Conservation (phyloP, 768 basidiomycete species). For the Rhodotorula graminis region DNA sequence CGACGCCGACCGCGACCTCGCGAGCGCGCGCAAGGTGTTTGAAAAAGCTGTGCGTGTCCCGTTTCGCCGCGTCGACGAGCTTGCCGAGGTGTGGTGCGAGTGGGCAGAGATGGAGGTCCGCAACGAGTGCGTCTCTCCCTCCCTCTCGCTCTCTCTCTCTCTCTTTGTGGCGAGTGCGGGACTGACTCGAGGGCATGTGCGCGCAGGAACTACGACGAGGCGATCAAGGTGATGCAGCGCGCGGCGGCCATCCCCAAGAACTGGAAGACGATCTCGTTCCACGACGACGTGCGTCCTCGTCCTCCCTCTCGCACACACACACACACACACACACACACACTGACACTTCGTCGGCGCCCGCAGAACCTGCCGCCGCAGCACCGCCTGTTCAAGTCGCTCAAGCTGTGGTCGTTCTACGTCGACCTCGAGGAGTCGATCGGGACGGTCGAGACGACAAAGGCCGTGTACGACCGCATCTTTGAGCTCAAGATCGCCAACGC, state of each 20-base stretch:
- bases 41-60: conserved; percentile 88
- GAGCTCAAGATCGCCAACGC: conserved; percentile 97
- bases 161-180: too few relatives aligned
- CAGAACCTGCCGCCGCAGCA: conserved; percentile 76
- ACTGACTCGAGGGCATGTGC: background rate
- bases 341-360: background rate
- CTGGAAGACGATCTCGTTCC: conserved; percentile 73
- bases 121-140: conserved; percentile 62
- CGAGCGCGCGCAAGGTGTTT: conserved; percentile 81
- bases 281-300: conserved; percentile 72
- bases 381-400: conserved; percentile 92
- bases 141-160: too few relatives aligned
- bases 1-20: conserved; percentile 70
- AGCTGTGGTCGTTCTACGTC: conserved; percentile 98
- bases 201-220: conserved; percentile 87
- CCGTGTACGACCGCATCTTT: conserved; percentile 91
- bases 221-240: conserved; percentile 92
- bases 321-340: background rate
- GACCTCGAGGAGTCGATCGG: conserved; percentile 97
- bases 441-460: conserved; percentile 82
- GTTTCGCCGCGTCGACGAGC: conserved; percentile 91
- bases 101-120: conserved; percentile 98
- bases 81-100: conserved; percentile 98
- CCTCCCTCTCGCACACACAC: background rate
- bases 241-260: conserved; percentile 86